Conservation (phyloP, 192 early-diverging fungal genomes). For the Globomyces pollinis-pini region DNA sequence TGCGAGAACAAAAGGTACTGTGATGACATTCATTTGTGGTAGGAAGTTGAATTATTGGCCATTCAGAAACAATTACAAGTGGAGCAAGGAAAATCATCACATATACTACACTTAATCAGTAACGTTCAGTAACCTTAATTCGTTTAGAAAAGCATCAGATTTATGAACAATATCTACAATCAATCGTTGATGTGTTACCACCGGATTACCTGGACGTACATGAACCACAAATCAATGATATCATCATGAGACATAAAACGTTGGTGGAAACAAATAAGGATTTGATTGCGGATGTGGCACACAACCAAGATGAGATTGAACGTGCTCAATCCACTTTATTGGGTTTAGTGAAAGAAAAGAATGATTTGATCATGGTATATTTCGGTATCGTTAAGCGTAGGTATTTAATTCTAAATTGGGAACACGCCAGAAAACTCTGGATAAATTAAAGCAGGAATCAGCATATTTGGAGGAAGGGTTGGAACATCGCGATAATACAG, state of each 20-base stretch:
- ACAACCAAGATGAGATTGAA: slow-evolving; percentile 47
- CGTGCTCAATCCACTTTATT: slow-evolving; percentile 22
- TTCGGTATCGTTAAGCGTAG: too few species aligned
- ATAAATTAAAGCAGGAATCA: slow-evolving; percentile 42
- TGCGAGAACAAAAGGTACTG: slow-evolving; percentile 45
- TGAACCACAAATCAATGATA: slow-evolving; percentile 60
- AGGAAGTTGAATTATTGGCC: slow-evolving; percentile 43
- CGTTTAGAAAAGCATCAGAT: slow-evolving; percentile 41
- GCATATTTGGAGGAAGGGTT: slow-evolving; percentile 43
- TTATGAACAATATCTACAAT: slow-evolving; percentile 52
- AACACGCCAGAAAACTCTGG: slow-evolving; percentile 45
- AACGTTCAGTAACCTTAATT: not conserved
- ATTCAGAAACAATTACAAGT: slow-evolving; percentile 31
- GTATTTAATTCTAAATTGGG: slow-evolving; percentile 50
- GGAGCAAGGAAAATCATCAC: slow-evolving; percentile 33
- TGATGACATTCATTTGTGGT: not conserved
- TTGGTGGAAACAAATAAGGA: slow-evolving; percentile 53
- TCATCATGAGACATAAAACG: slow-evolving; percentile 53
- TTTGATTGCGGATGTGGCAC: slow-evolving; percentile 30
- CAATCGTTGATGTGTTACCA: slow-evolving; percentile 47
- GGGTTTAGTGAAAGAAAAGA: slow-evolving; percentile 51
- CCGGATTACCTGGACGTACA: slow-evolving; percentile 53
- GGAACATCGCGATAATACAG: slow-evolving; percentile 45
- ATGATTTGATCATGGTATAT: slow-evolving; percentile 52
- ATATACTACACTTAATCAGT: slow-evolving; percentile 44